phyloP scores from a whole-genome alignment of 495 filamentous ascomycete genomes.

The Neurospora sp. region DNA sequence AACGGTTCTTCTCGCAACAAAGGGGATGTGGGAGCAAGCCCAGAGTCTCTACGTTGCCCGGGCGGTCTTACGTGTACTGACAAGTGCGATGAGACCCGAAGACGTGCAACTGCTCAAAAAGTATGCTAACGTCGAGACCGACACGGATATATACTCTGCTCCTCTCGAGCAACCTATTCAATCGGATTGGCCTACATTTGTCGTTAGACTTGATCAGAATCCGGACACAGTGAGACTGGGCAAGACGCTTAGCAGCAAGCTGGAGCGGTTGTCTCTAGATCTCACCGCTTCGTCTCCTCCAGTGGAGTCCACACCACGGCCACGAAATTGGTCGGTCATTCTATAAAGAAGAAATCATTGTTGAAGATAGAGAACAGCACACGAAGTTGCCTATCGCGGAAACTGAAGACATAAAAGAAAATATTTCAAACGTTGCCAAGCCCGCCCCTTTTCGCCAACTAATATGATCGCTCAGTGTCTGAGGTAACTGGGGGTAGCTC shows the following conservation, averaged over 20 bases:
- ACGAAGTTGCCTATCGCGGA: not conserved
- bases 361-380: not conserved
- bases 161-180: slow-evolving; percentile 15
- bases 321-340: not conserved
- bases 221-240: slow-evolving; percentile 4
- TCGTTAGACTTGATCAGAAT: slow-evolving; percentile 7
- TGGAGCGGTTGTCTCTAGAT: slow-evolving; percentile 11
- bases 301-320: not conserved
- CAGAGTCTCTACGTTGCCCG: slow-evolving; percentile 19
- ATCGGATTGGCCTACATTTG: slow-evolving; percentile 18
- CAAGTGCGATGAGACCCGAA: slow-evolving; percentile 12
- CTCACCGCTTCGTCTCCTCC: not conserved
- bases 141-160: slow-evolving; percentile 6
- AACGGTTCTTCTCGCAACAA: slow-evolving; percentile 24
- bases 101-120: slow-evolving; percentile 14
- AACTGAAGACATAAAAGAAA: not conserved
- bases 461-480: not conserved
- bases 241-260: slow-evolving; percentile 5
- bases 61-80: slow-evolving; percentile 14
- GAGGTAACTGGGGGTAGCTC: not conserved
- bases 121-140: slow-evolving; percentile 14
- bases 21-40: slow-evolving; percentile 28
- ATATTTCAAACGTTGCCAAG: not conserved
- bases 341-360: not conserved
- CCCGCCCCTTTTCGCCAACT: not conserved